Evolutionary conservation across 768 basidiomycete genomes (phyloP).

Genomic region (Kwoniella shandongensis): DNA sequence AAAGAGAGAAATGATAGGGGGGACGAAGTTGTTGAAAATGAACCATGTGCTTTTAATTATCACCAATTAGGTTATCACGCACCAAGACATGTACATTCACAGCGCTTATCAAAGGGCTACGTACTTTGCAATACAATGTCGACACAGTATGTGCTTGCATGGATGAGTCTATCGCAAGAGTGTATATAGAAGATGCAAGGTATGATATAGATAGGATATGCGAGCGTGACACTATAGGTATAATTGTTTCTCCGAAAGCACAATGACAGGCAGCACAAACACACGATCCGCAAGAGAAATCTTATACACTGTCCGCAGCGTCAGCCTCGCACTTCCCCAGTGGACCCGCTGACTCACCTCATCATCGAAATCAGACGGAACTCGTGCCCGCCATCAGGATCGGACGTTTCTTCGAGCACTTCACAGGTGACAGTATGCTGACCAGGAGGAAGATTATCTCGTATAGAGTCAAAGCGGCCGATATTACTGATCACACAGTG

Average conservation of each 20-base stretch:
- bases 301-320: no score
- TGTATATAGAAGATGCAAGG: no score
- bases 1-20: neutral
- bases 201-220: no score
- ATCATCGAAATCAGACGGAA: conserved; percentile 46
- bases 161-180: no score
- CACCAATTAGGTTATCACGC: neutral
- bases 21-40: neutral
- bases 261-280: no score
- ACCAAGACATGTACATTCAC: neutral
- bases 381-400: conserved; percentile 45
- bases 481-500: conserved; percentile 16
- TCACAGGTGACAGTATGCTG: conserved; percentile 43
- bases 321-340: neutral
- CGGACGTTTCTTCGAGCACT: conserved; percentile 36
- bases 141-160: no score
- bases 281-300: no score
- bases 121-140: no score
- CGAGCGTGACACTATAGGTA: no score
- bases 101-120: no score
- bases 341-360: conserved; percentile 26
- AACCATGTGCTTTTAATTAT: neutral
- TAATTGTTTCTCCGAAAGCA: no score
- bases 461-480: conserved; percentile 25
- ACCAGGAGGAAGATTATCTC: conserved; percentile 31